Percentiles rank a stretch among this genome's conserved stretches.
Evolutionary conservation across 768 basidiomycete genomes (phyloP).

Genomic region (Hericium rajendrae): DNA sequence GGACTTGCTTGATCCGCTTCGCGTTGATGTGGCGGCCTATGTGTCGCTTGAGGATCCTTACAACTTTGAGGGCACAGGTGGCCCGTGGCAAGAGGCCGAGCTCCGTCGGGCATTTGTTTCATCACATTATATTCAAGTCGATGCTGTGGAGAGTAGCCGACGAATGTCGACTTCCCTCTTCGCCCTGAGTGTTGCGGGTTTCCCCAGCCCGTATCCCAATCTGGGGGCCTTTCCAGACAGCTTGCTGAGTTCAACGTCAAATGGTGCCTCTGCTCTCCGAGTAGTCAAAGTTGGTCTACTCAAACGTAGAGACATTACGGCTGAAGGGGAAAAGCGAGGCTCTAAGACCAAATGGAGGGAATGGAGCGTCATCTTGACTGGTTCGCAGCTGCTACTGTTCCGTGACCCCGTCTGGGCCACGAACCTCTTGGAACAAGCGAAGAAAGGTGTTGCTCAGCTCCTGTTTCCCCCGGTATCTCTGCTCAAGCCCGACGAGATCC

Average conservation of each 20-base stretch:
- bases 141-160: constrained; percentile 19
- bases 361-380: constrained; percentile 79
- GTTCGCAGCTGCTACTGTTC: constrained; percentile 87
- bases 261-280: constrained; percentile 42
- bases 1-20: constrained; percentile 61
- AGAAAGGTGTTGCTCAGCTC: constrained; percentile 24
- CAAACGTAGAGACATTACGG: constrained; percentile 69
- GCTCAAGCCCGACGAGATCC: constrained; percentile 76
- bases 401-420: constrained; percentile 56
- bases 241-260: constrained; percentile 16
- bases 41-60: constrained; percentile 59
- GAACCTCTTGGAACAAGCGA: constrained; percentile 34
- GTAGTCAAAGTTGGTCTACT: constrained; percentile 77
- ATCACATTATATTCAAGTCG: constrained; percentile 50
- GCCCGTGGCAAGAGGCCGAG: constrained; percentile 59
- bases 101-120: constrained; percentile 56
- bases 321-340: constrained; percentile 69
- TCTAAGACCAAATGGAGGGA: constrained; percentile 79
- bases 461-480: constrained; percentile 30
- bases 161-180: constrained; percentile 34
- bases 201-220: constrained; percentile 14
- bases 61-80: constrained; percentile 52
- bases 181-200: constrained; percentile 28
- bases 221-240: constrained; percentile 20
- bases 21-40: constrained; percentile 49